Conservation (phyloP, 805 yeast genomes). For the Groenewaldozyma salmanticensis region DNA sequence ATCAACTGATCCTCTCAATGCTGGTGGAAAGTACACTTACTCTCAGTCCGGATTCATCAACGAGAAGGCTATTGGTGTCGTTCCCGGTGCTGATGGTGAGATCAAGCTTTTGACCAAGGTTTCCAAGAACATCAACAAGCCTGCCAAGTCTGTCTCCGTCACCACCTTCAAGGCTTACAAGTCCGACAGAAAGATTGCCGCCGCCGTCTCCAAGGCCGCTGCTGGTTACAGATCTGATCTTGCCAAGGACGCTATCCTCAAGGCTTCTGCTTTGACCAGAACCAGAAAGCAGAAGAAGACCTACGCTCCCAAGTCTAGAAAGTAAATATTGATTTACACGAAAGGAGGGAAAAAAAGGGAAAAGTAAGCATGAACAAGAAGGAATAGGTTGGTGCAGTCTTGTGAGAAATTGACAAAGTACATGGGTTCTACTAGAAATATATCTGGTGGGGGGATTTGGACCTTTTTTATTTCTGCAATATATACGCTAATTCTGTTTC, state of each 20-base stretch:
- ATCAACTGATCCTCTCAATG: slow-evolving; percentile 44
- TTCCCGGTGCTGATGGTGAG: slow-evolving; percentile 27
- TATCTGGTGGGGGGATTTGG: no score
- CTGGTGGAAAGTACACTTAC: slow-evolving; percentile 37
- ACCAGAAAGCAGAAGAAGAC: slow-evolving; percentile 31
- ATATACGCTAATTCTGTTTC: no score
- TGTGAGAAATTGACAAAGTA: no score
- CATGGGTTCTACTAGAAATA: no score
- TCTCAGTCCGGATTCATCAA: slow-evolving; percentile 40
- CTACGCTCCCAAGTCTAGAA: slow-evolving; percentile 21
- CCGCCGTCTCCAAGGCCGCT: slow-evolving; percentile 36
- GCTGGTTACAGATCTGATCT: slow-evolving; percentile 42
- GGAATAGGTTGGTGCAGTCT: no score
- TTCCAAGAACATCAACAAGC: slow-evolving; percentile 39
- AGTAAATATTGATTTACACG: no score
- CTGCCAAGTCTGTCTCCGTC: slow-evolving; percentile 32
- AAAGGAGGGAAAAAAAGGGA: no score
- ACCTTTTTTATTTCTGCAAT: no score
- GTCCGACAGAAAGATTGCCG: slow-evolving; percentile 35
- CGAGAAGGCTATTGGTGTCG: slow-evolving; percentile 40
- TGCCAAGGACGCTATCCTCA: slow-evolving; percentile 38
- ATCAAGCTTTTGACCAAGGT: slow-evolving; percentile 35
- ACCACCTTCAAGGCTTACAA: slow-evolving; percentile 35
- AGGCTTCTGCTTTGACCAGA: slow-evolving; percentile 37
- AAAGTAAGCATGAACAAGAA: no score